Conservation (phyloP, 768 basidiomycete species). For the Phlebiopsis flavidoalba region DNA sequence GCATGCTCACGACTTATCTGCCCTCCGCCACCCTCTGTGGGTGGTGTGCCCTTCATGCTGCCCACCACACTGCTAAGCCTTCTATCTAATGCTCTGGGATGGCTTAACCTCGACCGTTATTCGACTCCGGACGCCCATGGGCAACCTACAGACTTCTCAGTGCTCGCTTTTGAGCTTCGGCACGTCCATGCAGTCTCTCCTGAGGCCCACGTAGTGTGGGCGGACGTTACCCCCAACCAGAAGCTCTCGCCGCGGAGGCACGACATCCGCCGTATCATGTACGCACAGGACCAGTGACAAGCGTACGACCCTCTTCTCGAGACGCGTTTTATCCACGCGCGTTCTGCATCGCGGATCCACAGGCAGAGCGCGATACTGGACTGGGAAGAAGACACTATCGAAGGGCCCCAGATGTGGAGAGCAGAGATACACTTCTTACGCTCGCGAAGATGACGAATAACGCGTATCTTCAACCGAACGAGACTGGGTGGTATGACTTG, state of each 20-base stretch:
- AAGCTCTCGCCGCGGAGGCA: slow-evolving; percentile 1
- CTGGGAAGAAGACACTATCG: slow-evolving; percentile 76
- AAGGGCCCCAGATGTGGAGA: slow-evolving; percentile 74
- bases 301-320: slow-evolving; percentile 45
- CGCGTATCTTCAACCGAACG: slow-evolving; percentile 67
- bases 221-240: slow-evolving; percentile 40
- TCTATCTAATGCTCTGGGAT: background rate
- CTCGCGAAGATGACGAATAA: slow-evolving; percentile 96
- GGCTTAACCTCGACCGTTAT: background rate
- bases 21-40: slow-evolving; percentile 1
- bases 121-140: background rate
- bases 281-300: slow-evolving; percentile 31
- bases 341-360: slow-evolving; percentile 24
- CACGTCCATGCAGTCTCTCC: slow-evolving; percentile 61
- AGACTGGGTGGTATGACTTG: slow-evolving; percentile 75
- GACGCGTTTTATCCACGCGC: slow-evolving; percentile 34
- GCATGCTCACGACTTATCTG: background rate
- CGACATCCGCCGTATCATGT: slow-evolving; percentile 32
- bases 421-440: slow-evolving; percentile 66
- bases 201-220: slow-evolving; percentile 53
- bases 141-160: background rate
- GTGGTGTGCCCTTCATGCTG: background rate
- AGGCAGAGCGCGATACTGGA: slow-evolving; percentile 36
- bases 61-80: slow-evolving; percentile 6
- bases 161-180: slow-evolving; percentile 58